Evolutionary conservation across 805 yeast species (phyloP).

Genomic region (Yarrowia deformans): DNA sequence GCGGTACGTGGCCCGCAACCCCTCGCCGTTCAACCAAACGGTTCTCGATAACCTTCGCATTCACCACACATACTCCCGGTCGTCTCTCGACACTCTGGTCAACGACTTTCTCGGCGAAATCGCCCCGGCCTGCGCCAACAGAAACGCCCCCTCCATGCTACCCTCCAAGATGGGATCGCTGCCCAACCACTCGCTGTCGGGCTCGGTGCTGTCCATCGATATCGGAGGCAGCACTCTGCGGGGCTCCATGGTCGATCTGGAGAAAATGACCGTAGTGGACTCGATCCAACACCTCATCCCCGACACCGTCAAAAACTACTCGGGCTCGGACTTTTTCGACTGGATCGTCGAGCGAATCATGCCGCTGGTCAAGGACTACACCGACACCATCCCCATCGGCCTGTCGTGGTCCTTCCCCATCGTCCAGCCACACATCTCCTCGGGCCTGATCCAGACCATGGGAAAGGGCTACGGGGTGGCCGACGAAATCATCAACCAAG

Average conservation of each 20-base stretch:
- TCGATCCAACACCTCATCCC: slow-evolving; percentile 44
- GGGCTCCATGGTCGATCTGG: slow-evolving; percentile 79
- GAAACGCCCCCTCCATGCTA: slow-evolving; percentile 60
- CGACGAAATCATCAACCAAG: slow-evolving; percentile 73
- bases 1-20: slow-evolving; percentile 23
- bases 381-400: slow-evolving; percentile 44
- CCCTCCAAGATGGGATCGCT: slow-evolving; percentile 79
- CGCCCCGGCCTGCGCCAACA: slow-evolving; percentile 9
- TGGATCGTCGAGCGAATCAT: slow-evolving; percentile 49
- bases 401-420: slow-evolving; percentile 52
- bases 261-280: slow-evolving; percentile 54
- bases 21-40: slow-evolving; percentile 40
- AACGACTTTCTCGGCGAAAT: slow-evolving; percentile 14
- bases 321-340: slow-evolving; percentile 47
- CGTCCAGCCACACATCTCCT: slow-evolving; percentile 43
- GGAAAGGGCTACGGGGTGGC: slow-evolving; percentile 81
- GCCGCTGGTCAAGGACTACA: slow-evolving; percentile 29
- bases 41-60: slow-evolving; percentile 40
- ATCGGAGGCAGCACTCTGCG: slow-evolving; percentile 92
- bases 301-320: slow-evolving; percentile 44
- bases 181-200: slow-evolving; percentile 81
- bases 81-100: slow-evolving; percentile 25
- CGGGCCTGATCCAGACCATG: slow-evolving; percentile 48
- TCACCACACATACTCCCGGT: slow-evolving; percentile 13
- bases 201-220: slow-evolving; percentile 81